phyloP scores from a whole-genome alignment of 805 yeast genomes.

The Kazachstania martiniae region DNA sequence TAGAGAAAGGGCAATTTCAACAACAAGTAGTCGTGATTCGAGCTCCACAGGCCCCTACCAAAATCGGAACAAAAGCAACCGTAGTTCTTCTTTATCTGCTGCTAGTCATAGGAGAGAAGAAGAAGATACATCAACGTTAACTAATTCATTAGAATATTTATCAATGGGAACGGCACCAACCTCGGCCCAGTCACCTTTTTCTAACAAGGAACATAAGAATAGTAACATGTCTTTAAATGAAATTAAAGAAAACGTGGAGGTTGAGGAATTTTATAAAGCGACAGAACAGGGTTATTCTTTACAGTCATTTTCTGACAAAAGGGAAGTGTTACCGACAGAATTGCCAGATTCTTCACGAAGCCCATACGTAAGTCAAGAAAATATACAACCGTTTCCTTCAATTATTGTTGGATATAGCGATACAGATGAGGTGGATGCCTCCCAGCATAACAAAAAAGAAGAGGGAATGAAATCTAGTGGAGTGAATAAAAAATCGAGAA shows the following conservation, averaged over 20 bases:
- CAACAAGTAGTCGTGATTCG: too few relatives aligned
- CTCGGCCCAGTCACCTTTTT: slow-evolving; percentile 25
- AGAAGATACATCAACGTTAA: background rate
- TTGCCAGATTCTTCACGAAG: slow-evolving; percentile 3
- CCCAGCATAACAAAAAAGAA: background rate
- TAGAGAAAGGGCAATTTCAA: too few relatives aligned
- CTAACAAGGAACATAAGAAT: slow-evolving; percentile 2
- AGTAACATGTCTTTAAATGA: slow-evolving; percentile 25
- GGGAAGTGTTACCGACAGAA: slow-evolving; percentile 1
- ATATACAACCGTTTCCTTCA: slow-evolving; percentile 15
- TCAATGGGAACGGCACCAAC: slow-evolving; percentile 1
- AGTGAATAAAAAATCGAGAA: slow-evolving; percentile 25
- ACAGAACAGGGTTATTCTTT: background rate
- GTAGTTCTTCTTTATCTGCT: too few relatives aligned
- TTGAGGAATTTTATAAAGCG: slow-evolving; percentile 3
- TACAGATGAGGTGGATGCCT: slow-evolving; percentile 2
- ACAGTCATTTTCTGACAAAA: background rate
- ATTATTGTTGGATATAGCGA: slow-evolving; percentile 17
- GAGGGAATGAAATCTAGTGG: background rate
- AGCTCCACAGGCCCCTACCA: too few relatives aligned
- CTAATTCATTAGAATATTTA: slow-evolving; percentile 2
- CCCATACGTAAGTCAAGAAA: slow-evolving; percentile 7
- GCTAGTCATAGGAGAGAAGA: background rate
- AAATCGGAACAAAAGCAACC: too few relatives aligned
- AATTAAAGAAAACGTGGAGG: slow-evolving; percentile 27